Evolutionary conservation across 352 stramenopile genomes (phyloP), one percentile per base, ranked within the genome.

Genomic region (Phytophthora pluvialis): DNA sequence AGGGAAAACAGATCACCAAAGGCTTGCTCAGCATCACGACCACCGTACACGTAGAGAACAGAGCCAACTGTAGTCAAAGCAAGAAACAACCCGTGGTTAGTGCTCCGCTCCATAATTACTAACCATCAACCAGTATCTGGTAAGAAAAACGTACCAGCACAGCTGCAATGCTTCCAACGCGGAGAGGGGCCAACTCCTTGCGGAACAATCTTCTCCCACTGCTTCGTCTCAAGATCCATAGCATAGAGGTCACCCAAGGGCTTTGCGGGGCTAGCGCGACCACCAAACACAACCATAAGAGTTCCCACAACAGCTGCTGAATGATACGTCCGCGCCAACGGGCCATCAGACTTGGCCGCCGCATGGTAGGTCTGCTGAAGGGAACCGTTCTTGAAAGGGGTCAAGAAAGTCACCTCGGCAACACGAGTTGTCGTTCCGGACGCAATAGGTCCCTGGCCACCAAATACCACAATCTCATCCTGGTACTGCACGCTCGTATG

Each of bases 271-370:
- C 86, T 87, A 15, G 76, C 78, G 15, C 88, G 88, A 35, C 88
- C 88, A 45, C 88, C 88, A 75, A 96, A 95, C 4, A 96, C 64
- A 35, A 95, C 28, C 86, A 96, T 93, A 3, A 71, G 62, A 43
- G 70, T 73, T 43, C 53, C 60, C 3, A 85, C 59, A 13, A 89
- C 60, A 28, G 83, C 77, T 13, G 83, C 80, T 15, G 85, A 89
- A 64, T 95, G 87, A 36, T 94, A 79, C 85, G 94, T 95, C 11
- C 87, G 69, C 9, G 85, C 56, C 5, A 63, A 77, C n/a, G 79
- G 80, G 9, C 67, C 60, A 71, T 49, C 26, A 11, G 16, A 39
- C 11, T 58, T 47, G 1, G 62, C 46, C 4, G 47, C 13, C 4
- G 60, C 48, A 16, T 75, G 57, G 39, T 75, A 76, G 12, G 67